Base-by-base conservation (phyloP, 306 rosid species). In the Parietaria judaica region DNA sequence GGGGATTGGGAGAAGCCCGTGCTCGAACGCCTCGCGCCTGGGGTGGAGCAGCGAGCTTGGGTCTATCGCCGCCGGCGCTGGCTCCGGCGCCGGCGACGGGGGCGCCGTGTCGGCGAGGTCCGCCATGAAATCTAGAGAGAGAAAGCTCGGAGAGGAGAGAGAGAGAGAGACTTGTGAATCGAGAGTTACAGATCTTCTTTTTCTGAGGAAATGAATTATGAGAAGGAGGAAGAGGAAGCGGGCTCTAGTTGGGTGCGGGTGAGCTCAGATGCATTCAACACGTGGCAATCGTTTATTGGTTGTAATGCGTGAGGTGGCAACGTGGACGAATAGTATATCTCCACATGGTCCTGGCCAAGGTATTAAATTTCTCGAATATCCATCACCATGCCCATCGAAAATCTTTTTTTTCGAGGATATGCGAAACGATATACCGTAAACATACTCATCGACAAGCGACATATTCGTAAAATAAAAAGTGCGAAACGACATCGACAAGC, bases 1-100 rank as follows among this genome's bases (percentile, higher is more conserved):
- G 1, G 95, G 79, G 70, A 90, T 79, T 49, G 96, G 96, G 14
- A 90, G 62, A 61, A 90, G 96, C 16, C 91, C 97, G 70, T 87
- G 86, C 69, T 90, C 96, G 79, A 90, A 90, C 8, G 89, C 95
- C 73, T 85, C 96, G 13, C 97, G 95, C 38, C 97, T 72, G 0
- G 96, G 94, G 70, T 72, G 97, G 59, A 94, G 64, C 66, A 86
- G 67, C 63, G 79, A 68, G 74, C 54, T 52, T 7, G 88, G 78
- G 75, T 86, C 95, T 61, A 63, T 71, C 66, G 79, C 36, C 3
- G 83, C 65, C 17, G 79, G 55, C 65, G 80, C 37, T 1, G 83
- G 59, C 45, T 78, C 56, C 3, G 87, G 74, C 36, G 88, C 67
- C 49, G 84, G 60, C 47, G 81, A 56, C 4, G 87, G 73, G 13